These are phyloP conservation scores for Candida ipomoeae DNA, from an alignment of 805 yeast species.

Conservation along the genomic window DNA sequence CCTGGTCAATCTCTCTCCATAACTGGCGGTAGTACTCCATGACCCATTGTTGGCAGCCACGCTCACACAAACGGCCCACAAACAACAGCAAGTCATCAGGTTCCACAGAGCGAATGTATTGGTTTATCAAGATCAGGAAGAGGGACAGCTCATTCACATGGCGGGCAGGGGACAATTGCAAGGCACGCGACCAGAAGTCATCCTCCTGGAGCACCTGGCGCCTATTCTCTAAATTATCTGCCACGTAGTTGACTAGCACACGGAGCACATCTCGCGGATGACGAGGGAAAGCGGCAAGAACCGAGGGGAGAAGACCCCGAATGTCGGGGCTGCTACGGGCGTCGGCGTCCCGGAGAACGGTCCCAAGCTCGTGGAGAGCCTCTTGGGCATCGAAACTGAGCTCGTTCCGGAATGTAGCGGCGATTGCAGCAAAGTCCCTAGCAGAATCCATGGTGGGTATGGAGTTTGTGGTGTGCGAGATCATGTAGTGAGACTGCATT, in stretches of 20 bases:
- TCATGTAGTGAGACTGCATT: too few relatives aligned
- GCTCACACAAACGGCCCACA: slow-evolving; percentile 5
- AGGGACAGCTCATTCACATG: slow-evolving; percentile 9
- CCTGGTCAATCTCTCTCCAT: neutral
- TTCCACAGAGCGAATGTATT: slow-evolving; percentile 29
- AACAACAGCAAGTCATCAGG: slow-evolving; percentile 17
- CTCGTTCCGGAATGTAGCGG: neutral
- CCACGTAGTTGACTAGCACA: slow-evolving; percentile 32
- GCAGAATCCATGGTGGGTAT: neutral
- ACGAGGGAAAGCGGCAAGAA: slow-evolving; percentile 7
- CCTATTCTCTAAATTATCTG: slow-evolving; percentile 29
- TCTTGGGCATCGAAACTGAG: neutral
- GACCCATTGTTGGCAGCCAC: slow-evolving; percentile 6
- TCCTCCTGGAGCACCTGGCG: slow-evolving; percentile 4
- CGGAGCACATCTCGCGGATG: slow-evolving; percentile 22
- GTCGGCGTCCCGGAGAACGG: slow-evolving; percentile 20
- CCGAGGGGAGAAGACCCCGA: slow-evolving; percentile 9
- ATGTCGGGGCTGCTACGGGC: slow-evolving; percentile 14
- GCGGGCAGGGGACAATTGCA: neutral
- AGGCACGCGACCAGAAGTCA: slow-evolving; percentile 10
- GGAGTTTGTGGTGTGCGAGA: neutral
- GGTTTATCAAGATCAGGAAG: slow-evolving; percentile 25
- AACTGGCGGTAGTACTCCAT: slow-evolving; percentile 8
- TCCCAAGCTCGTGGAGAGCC: slow-evolving; percentile 11
- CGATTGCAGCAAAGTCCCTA: neutral